Evolutionary conservation across 2,329 filamentous ascomycete genomes (phyloP), one percentile per base, ranked within the genome.

Genomic region (Colletotrichum cereale): DNA sequence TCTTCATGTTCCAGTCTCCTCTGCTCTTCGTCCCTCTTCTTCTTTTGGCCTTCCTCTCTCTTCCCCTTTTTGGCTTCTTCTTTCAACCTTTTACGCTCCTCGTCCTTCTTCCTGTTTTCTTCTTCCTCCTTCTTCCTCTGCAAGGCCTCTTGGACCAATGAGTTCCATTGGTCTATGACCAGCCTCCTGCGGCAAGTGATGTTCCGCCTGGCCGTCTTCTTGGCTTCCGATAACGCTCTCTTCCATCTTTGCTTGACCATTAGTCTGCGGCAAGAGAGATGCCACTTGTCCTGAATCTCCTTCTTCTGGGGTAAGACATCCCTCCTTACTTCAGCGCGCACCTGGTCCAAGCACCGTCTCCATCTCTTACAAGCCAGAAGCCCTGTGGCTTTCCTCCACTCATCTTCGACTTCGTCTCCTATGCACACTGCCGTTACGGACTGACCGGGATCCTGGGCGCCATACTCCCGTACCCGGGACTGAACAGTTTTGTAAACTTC

Each of bases 251-350:
- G 7, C 6, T 24, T 44, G 21, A 5, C 58, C 24, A 24, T 21
- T 36, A 61, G 7, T 36, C 58, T 44, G 26, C 58, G 42, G 40
- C 40, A 61, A 34, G 36, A n/a, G 40, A 61, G 42, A 61, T 48
- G 21, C 58, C 58, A 61, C 26, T 10, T 34, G 21, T 50, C 40
- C 10, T 26, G 58, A 31, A 34, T 61, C 42, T 61, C 18, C 31
- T 47, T 61, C 58, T 61, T 61, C 3, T 10, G 42, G 14, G 58
- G 42, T 36, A 61, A 11, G 53, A 56, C 34, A 61, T 47, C 42
- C 40, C 58, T 44, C 26, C 40, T 47, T 16, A 61, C 58, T 6
- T 34, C 26, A 21, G 58, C 18, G 16, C 58, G 58, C 31, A 61
- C 42, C 31, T 24, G 16, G n/a, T 40, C 31, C 11, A 56, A 11